Conservation (phyloP, 805 yeast species). For the Debaryomyces prosopidis region DNA sequence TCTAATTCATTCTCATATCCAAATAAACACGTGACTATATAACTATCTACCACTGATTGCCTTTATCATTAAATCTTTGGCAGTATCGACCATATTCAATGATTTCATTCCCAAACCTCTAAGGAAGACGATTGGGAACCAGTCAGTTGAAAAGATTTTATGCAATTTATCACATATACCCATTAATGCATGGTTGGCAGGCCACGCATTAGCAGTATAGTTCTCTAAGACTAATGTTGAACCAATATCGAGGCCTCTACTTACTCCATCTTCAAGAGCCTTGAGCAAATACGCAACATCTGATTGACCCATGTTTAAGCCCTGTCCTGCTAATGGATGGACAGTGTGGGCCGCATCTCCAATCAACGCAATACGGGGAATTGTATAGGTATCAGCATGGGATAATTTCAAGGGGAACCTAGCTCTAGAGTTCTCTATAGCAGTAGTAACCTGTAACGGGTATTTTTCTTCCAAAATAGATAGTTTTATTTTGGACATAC, state of each 20-base stretch:
- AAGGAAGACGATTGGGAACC: conserved; percentile 68
- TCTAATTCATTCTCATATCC: not conserved
- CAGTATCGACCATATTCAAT: conserved; percentile 59
- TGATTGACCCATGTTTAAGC: conserved; percentile 95
- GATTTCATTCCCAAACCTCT: conserved; percentile 76
- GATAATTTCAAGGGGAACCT: conserved; percentile 84
- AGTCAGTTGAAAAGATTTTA: conserved; percentile 77
- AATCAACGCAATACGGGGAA: conserved; percentile 83
- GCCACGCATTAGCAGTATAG: conserved; percentile 81
- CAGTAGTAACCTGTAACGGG: conserved; percentile 65
- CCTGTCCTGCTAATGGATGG: conserved; percentile 98
- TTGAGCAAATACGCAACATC: conserved; percentile 74
- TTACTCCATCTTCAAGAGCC: conserved; percentile 68
- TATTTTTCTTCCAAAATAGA: conserved; percentile 55
- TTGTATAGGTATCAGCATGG: conserved; percentile 87
- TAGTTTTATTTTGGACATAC: conserved; percentile 47
- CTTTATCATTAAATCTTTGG: conserved; percentile 70
- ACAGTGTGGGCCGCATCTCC: conserved; percentile 99
- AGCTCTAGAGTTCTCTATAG: conserved; percentile 70
- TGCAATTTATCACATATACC: conserved; percentile 93
- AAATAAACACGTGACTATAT: not conserved
- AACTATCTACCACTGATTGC: conserved; percentile 31
- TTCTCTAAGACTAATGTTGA: conserved; percentile 77
- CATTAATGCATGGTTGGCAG: conserved; percentile 72
- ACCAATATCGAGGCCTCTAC: conserved; percentile 88